Evolutionary conservation across 2,329 filamentous ascomycete genomes (phyloP), one percentile per base, ranked within the genome.

Genomic region (Fusarium sulawesiense): DNA sequence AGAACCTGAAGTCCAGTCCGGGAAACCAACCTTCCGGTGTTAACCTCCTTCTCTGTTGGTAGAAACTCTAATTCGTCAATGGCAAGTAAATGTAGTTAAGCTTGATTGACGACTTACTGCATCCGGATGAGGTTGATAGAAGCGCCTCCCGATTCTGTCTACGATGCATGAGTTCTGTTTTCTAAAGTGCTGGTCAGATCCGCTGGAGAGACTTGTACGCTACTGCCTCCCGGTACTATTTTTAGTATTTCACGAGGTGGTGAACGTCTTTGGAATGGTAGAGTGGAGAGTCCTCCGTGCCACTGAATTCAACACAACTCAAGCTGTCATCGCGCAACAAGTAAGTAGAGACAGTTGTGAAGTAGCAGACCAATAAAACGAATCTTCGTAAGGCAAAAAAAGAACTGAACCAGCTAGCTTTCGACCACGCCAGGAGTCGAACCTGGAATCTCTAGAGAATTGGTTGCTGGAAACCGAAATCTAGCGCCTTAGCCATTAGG

Each of bases 401-500:
- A 6, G 3, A 6, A 1, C 7, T 34, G 16, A 5, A 12, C 23
- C 23, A 32, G 25, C 4, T 7, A 23, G 34, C 11, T 23, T 4
- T 64, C 60, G 61, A 64, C 61, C 61, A 47, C 61, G 61, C 32
- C 60, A 64, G 61, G 61, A 65, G 25, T 64, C 61, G 61, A 64
- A 64, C 61, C 61, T 64, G 60, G 32, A 64, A 64, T 64, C 61
- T 64, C 61, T 64, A 64, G 60, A 64, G 61, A n/a, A 5, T 64
- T 29, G 2, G 29, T 12, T 29, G 25, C 25, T 63, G 32, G 34
- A 29, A 18, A 50, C 61, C 61, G 61, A 64, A 64, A 64, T 64
- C 60, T 64, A 64, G 61, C 61, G 61, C 61, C 61, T 64, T 64
- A 65, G 51, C 61, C 61, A 64, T 64, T 64, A 64, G 61, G 61